Conservation (phyloP, 2,329 filamentous ascomycete species). For the Ceratocystiopsis sp. region DNA sequence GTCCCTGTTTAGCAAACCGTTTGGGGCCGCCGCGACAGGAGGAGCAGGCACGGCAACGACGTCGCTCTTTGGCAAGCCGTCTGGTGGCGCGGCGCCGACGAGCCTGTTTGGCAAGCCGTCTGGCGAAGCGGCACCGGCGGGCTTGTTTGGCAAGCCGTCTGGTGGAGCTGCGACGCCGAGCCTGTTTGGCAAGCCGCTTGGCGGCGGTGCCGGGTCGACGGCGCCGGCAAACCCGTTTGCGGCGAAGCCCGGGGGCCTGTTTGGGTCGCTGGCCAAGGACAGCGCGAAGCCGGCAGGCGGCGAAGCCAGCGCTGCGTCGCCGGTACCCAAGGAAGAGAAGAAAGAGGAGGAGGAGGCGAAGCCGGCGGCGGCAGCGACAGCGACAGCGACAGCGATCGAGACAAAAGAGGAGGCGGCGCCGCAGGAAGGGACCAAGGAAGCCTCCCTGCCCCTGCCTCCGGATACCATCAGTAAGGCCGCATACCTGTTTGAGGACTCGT, state of each 20-base stretch:
- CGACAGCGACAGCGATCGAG: too few species aligned
- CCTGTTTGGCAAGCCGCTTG: constrained; percentile 8
- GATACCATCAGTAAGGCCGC: constrained; percentile 36
- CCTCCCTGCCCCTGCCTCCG: constrained; percentile 28
- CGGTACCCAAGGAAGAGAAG: too few species aligned
- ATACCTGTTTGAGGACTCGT: constrained; percentile 32
- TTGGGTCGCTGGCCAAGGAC: not conserved
- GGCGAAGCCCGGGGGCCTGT: not conserved
- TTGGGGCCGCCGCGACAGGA: not conserved
- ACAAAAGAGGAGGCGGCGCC: too few species aligned
- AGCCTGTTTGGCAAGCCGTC: constrained; percentile 3
- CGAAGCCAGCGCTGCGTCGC: too few species aligned
- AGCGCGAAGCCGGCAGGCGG: not conserved
- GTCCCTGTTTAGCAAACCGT: constrained; percentile 5
- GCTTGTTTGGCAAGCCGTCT: constrained; percentile 2
- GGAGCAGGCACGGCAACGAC: not conserved
- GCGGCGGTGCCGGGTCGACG: constrained; percentile 1
- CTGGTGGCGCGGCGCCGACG: not conserved
- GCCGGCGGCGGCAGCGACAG: too few species aligned
- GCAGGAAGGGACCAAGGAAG: constrained; percentile 6
- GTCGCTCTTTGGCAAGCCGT: constrained; percentile 2
- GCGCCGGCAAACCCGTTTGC: too few species aligned
- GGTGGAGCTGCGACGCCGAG: not conserved
- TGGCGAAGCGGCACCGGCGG: not conserved
- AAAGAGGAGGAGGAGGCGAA: constrained; percentile 19